phyloP scores from a whole-genome alignment of 2,329 filamentous ascomycete species.

The Ophiostoma sp. region DNA sequence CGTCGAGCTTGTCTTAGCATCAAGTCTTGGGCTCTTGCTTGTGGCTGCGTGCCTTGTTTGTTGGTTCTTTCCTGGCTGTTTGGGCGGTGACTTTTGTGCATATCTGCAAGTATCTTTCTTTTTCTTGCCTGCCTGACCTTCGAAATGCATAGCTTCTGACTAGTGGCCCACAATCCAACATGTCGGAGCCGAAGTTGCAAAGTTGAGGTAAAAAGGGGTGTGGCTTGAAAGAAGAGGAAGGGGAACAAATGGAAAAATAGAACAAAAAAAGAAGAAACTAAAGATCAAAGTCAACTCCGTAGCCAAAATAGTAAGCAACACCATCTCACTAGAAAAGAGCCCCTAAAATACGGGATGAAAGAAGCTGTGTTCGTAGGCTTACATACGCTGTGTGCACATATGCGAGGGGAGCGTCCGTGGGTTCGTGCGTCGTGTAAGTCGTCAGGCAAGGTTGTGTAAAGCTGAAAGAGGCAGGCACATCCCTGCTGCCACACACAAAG shows the following conservation, averaged over 20 bases:
- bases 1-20: background rate
- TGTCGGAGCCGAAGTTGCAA: slow-evolving; percentile 8
- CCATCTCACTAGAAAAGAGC: background rate
- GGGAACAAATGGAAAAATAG: background rate
- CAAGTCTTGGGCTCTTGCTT: background rate
- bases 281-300: background rate
- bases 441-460: background rate
- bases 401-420: background rate
- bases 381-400: background rate
- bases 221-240: background rate
- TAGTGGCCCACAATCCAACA: background rate
- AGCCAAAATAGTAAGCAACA: background rate
- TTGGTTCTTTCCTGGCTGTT: background rate
- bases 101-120: background rate
- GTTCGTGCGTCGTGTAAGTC: background rate
- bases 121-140: background rate
- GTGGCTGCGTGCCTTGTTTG: background rate
- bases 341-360: background rate
- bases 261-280: background rate
- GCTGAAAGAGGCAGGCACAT: background rate
- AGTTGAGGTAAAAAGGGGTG: background rate
- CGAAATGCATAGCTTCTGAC: background rate
- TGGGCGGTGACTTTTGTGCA: background rate
- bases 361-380: background rate
- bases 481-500: background rate